Evolutionary conservation across 108 stramenopile genomes (phyloP).

Genomic region (Cyclotella baltica): DNA sequence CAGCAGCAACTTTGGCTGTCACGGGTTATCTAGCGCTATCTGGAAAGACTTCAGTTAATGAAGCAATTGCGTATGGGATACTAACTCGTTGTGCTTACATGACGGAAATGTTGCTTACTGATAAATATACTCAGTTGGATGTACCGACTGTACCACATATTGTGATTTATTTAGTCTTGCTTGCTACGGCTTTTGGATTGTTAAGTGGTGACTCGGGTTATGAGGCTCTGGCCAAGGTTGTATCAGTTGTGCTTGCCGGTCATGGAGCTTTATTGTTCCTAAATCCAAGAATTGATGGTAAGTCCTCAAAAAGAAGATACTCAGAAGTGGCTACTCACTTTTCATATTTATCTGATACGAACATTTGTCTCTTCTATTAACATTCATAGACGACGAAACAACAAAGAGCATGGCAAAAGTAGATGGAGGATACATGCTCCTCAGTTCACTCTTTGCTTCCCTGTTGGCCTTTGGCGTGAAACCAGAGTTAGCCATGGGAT

Average conservation of each 20-base stretch:
- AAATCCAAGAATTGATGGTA: conserved; percentile 41
- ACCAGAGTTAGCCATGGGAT: conserved; percentile 28
- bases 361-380: background rate
- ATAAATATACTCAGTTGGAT: conserved; percentile 31
- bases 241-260: conserved; percentile 23
- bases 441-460: conserved; percentile 32
- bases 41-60: conserved; percentile 26
- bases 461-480: conserved; percentile 27
- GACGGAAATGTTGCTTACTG: conserved; percentile 35
- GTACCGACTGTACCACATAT: conserved; percentile 26
- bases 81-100: conserved; percentile 21
- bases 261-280: conserved; percentile 35
- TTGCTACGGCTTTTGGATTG: conserved; percentile 30
- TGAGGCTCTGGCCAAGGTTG: conserved; percentile 23
- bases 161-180: conserved; percentile 22
- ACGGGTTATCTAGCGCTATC: conserved; percentile 20
- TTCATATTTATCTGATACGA: no score
- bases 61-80: conserved; percentile 30
- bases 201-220: conserved; percentile 19
- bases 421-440: conserved; percentile 37
- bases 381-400: conserved; percentile 18
- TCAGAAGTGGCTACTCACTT: no score
- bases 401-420: conserved; percentile 33
- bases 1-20: conserved; percentile 22
- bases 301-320: background rate